phyloP scores from a whole-genome alignment of 2,329 filamentous ascomycete species.

The Neonectria magnoliae region DNA sequence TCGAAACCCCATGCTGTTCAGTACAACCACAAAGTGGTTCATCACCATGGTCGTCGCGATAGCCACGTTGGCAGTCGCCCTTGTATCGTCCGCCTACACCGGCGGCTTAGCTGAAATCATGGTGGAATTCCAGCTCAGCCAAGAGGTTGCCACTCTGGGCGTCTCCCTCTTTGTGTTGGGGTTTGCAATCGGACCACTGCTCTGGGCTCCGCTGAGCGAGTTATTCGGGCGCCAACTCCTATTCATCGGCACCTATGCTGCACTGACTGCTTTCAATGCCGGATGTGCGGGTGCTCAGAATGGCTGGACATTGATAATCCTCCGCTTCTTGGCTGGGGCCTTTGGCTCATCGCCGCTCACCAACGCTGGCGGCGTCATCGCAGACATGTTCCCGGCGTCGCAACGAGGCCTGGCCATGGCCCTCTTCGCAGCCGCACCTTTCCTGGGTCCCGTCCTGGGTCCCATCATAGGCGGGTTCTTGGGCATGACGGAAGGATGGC shows the following conservation, averaged over 20 bases:
- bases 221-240: conserved; percentile 63
- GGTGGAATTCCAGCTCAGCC: conserved; percentile 73
- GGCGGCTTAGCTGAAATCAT: conserved; percentile 68
- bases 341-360: conserved; percentile 67
- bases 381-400: conserved; percentile 63
- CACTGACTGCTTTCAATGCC: conserved; percentile 64
- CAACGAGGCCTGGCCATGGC: conserved; percentile 63
- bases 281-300: conserved; percentile 62
- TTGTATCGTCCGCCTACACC: conserved; percentile 70
- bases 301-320: conserved; percentile 65
- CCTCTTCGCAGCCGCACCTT: conserved; percentile 66
- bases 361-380: conserved; percentile 66
- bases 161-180: conserved; percentile 66
- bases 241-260: conserved; percentile 61
- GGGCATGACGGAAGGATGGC: conserved; percentile 64
- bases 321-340: conserved; percentile 69
- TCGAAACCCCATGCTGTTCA: conserved; percentile 69
- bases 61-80: conserved; percentile 71
- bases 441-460: conserved; percentile 65
- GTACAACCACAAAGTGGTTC: conserved; percentile 67
- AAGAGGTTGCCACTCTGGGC: conserved; percentile 75
- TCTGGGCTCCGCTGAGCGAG: conserved; percentile 69
- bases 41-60: conserved; percentile 68
- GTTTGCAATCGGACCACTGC: conserved; percentile 62
- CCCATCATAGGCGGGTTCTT: conserved; percentile 69